Evolutionary conservation across 1,139 yeast species (phyloP).

Genomic region (Meyerozyma carpophila): DNA sequence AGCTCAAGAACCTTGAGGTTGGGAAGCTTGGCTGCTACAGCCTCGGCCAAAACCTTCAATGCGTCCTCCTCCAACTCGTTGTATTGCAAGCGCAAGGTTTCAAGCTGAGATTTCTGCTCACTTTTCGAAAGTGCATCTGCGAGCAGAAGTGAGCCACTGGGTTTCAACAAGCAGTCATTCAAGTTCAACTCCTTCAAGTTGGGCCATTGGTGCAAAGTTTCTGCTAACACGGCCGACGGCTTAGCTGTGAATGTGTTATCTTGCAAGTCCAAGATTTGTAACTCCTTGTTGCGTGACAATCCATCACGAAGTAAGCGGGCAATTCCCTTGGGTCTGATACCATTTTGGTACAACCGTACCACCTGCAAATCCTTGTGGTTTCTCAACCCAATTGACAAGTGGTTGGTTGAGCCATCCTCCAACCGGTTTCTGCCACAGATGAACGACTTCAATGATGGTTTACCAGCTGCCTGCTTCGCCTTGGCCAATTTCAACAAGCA

Average conservation of each 20-base stretch:
- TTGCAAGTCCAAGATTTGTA: slow-evolving; percentile 78
- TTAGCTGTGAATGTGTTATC: slow-evolving; percentile 88
- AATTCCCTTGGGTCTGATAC: slow-evolving; percentile 92
- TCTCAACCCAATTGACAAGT: slow-evolving; percentile 69
- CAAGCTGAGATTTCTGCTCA: slow-evolving; percentile 34
- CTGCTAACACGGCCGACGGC: slow-evolving; percentile 55
- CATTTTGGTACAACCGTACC: slow-evolving; percentile 86
- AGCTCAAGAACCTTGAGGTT: slow-evolving; percentile 65
- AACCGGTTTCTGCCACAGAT: slow-evolving; percentile 95
- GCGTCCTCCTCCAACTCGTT: slow-evolving; percentile 77
- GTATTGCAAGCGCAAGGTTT: slow-evolving; percentile 71
- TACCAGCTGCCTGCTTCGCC: slow-evolving; percentile 46
- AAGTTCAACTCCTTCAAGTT: slow-evolving; percentile 71
- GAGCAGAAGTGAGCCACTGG: slow-evolving; percentile 60
- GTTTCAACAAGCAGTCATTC: slow-evolving; percentile 82
- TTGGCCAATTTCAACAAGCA: slow-evolving; percentile 71
- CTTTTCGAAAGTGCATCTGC: slow-evolving; percentile 43
- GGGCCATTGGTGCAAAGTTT: slow-evolving; percentile 40
- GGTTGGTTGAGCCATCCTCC: slow-evolving; percentile 87
- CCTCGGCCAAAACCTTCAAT: slow-evolving; percentile 49
- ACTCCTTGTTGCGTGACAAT: slow-evolving; percentile 51
- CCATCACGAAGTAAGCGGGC: slow-evolving; percentile 71
- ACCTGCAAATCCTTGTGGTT: slow-evolving; percentile 70
- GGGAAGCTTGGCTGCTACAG: slow-evolving; percentile 53
- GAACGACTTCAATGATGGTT: slow-evolving; percentile 63